A percentile compares a stretch with the other conserved stretches of the same genome.
These are phyloP conservation scores for Pontederia paniculata DNA, from an alignment of 176 grass and related monocot species.

Conservation along the genomic window DNA sequence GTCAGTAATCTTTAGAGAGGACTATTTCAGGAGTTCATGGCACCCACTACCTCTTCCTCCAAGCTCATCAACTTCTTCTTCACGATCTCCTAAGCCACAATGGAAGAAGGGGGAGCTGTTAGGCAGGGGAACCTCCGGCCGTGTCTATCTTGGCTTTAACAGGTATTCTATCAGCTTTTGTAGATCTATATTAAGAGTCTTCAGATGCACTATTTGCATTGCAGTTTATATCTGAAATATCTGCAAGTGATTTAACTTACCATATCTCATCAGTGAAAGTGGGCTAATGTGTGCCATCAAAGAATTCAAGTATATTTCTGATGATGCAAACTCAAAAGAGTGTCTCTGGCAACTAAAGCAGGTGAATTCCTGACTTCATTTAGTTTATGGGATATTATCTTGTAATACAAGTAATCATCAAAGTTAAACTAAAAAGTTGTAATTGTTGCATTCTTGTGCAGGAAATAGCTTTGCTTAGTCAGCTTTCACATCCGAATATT, in stretches of 20 bases:
- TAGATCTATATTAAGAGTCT: too few species aligned
- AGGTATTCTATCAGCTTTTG: slow-evolving; percentile 27
- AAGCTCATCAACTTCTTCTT: slow-evolving; percentile 20
- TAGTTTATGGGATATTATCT: too few species aligned
- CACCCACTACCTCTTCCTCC: slow-evolving; percentile 64
- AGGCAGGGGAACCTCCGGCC: slow-evolving; percentile 84
- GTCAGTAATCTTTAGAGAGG: slow-evolving; percentile 35
- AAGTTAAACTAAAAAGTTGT: slow-evolving; percentile 14
- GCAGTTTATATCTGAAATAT: slow-evolving; percentile 1
- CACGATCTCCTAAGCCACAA: slow-evolving; percentile 34
- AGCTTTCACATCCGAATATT: slow-evolving; percentile 78
- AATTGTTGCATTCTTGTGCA: slow-evolving; percentile 21
- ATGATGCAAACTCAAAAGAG: slow-evolving; percentile 86
- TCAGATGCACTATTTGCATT: background rate
- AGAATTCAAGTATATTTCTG: slow-evolving; percentile 89
- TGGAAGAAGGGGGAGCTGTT: slow-evolving; percentile 81
- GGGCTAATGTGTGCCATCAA: slow-evolving; percentile 96
- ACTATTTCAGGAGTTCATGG: slow-evolving; percentile 50
- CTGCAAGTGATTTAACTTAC: slow-evolving; percentile 10
- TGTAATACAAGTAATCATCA: background rate
- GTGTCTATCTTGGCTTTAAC: slow-evolving; percentile 91
- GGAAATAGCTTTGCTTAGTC: slow-evolving; percentile 92
- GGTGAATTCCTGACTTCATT: slow-evolving; percentile 37
- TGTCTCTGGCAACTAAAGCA: slow-evolving; percentile 83
- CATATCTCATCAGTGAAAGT: slow-evolving; percentile 51